Percentiles rank a stretch among this genome's conserved stretches.
Conservation (phyloP, 305 asterid species). For the Solanum hybrid region DNA sequence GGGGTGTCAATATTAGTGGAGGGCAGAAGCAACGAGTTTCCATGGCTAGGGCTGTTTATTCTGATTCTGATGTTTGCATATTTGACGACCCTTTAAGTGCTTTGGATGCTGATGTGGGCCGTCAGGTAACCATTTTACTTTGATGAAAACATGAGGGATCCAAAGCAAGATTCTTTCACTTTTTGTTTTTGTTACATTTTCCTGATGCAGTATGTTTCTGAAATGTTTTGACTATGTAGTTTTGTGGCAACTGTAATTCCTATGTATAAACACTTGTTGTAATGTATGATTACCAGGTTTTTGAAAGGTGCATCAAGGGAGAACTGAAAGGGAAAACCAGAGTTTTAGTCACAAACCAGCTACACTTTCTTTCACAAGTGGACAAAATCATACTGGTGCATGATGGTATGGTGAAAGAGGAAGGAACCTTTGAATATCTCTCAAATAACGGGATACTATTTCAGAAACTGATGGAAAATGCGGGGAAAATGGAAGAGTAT, state of each 20-base stretch:
- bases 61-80: conserved; percentile 86
- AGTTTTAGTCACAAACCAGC: conserved; percentile 93
- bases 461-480: conserved; percentile 86
- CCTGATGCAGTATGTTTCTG: background rate
- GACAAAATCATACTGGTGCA: conserved; percentile 91
- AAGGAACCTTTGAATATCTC: conserved; percentile 90
- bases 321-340: conserved; percentile 90
- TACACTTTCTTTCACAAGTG: conserved; percentile 91
- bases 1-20: conserved; percentile 97
- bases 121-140: conserved; percentile 53
- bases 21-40: conserved; percentile 99
- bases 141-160: background rate
- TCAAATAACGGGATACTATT: conserved; percentile 62
- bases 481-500: conserved; percentile 93
- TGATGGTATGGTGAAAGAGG: conserved; percentile 90
- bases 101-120: conserved; percentile 89
- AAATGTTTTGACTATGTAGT: background rate
- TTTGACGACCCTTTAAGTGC: conserved; percentile 98
- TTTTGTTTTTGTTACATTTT: background rate
- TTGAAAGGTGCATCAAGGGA: conserved; percentile 83
- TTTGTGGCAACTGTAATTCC: background rate
- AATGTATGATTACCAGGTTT: conserved; percentile 42
- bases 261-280: background rate
- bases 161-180: background rate
- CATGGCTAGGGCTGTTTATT: conserved; percentile 96